Evolutionary conservation across 2,329 filamentous ascomycete species (phyloP), one percentile per base, ranked within the genome.

Genomic region (Apiospora marii): DNA sequence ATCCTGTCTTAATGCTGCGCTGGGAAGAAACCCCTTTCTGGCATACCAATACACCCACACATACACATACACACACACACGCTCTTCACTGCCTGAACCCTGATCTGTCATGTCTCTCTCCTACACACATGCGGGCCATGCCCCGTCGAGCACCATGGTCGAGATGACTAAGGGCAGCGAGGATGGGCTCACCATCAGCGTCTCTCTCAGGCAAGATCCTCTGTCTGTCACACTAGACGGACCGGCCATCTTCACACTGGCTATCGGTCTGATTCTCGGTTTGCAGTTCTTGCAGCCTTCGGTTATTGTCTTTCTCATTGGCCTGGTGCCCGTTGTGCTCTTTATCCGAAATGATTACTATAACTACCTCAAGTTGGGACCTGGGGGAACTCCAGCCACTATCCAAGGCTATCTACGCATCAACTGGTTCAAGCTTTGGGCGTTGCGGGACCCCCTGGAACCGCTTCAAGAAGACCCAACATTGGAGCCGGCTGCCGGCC

Each of bases 361-460:
- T 70, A 92, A 92, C 80, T 96, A 94, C 82, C 84, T 96, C 75
- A 89, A 89, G 51, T 90, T 97, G 27, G 94, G 94, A 0, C 94
- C 93, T 0, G 94, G 94, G 34, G 94, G 94, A 73, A 96, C 93
- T 0, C 93, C 94, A 0, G 88, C 91, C 3, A 96, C 92, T 0
- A 88, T 93, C 58, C 75, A 83, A 6, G 94, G 94, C 75, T 97
- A 96, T 81, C 83, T 94, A 37, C 89, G 90, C 71, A 91, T 96
- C 81, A 92, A 92, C 74, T 89, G 90, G 82, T 88, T 96, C 68
- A 90, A 92, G 14, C 83, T 95, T 67, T 92, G 94, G 85, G 88
- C 90, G 48, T 86, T 96, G 5, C 88, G 90, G 7, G 87, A 96
- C 78, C 92, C 93, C n/a, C 91, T 93, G 77, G 83, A 81, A 30